Percentiles rank a stretch among this genome's conserved stretches.
These are phyloP conservation scores for Filobasidium floriforme DNA, from an alignment of 768 basidiomycete genomes.

Conservation along the genomic window DNA sequence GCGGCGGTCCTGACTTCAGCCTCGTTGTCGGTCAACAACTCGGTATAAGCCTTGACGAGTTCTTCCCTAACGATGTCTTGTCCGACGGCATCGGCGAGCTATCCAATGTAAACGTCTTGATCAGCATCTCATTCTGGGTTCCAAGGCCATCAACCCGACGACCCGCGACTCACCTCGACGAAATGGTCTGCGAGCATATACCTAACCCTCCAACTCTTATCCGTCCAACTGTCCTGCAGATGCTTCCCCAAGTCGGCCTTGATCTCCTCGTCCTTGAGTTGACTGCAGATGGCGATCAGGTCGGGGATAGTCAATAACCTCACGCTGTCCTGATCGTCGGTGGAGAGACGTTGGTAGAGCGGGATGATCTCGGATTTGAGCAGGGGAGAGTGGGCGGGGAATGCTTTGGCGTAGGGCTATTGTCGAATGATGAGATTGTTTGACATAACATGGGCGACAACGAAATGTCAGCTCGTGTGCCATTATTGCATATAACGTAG, in stretches of 20 bases:
- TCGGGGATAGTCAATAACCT: conserved; percentile 90
- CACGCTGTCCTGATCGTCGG: conserved; percentile 97
- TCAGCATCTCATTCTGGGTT: no score
- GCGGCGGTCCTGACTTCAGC: conserved; percentile 96
- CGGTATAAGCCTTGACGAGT: conserved; percentile 82
- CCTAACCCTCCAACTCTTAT: conserved; percentile 97
- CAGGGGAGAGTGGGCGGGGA: conserved; percentile 60
- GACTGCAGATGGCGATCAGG: conserved; percentile 81
- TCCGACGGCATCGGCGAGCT: conserved; percentile 89
- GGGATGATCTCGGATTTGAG: conserved; percentile 80
- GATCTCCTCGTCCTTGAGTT: conserved; percentile 68
- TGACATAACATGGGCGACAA: no score
- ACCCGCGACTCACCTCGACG: conserved; percentile 61
- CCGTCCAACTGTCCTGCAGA: conserved; percentile 75
- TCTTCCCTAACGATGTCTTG: conserved; percentile 86
- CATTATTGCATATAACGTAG: background rate
- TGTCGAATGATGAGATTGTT: conserved; percentile 15
- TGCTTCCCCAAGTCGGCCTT: conserved; percentile 83
- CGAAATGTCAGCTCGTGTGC: background rate
- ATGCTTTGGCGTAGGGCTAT: conserved; percentile 70
- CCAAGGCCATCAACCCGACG: background rate
- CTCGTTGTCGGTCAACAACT: conserved; percentile 93
- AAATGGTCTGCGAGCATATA: conserved; percentile 99
- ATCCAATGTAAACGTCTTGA: background rate
- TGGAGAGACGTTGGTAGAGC: conserved; percentile 84